phyloP scores from a whole-genome alignment of 2,329 filamentous ascomycete genomes.

The Magnaporthales sp. region DNA sequence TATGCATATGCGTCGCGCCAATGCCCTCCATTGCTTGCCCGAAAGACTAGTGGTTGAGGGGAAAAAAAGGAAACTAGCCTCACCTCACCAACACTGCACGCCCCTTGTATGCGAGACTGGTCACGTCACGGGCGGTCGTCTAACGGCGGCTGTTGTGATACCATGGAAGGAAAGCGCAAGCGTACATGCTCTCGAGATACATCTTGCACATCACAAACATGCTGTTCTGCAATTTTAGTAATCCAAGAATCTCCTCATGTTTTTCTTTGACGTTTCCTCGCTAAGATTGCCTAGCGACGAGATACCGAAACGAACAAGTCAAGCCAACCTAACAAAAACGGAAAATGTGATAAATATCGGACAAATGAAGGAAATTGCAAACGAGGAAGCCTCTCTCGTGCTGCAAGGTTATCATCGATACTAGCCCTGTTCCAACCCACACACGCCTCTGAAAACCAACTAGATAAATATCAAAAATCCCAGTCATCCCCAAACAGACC shows the following conservation, averaged over 20 bases:
- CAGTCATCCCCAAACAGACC: not conserved
- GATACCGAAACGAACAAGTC: not conserved
- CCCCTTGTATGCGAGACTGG: too few relatives aligned
- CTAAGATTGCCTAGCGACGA: not conserved
- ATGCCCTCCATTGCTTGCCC: too few relatives aligned
- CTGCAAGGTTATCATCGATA: not conserved
- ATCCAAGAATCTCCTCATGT: not conserved
- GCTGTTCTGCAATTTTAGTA: not conserved
- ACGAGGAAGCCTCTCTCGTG: not conserved
- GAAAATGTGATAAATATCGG: not conserved
- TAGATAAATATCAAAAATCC: not conserved
- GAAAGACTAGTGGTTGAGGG: too few relatives aligned
- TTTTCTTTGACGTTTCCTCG: not conserved
- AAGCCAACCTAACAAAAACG: not conserved
- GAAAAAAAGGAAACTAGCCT: too few relatives aligned
- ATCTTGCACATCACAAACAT: not conserved
- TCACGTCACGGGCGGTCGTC: too few relatives aligned
- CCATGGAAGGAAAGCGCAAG: not conserved
- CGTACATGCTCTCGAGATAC: not conserved
- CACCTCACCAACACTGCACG: too few relatives aligned
- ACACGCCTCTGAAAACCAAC: not conserved
- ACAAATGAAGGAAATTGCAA: not conserved
- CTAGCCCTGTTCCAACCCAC: not conserved
- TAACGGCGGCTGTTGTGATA: not conserved
- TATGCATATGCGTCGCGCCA: not conserved